A percentile compares a stretch with the other conserved stretches of the same genome.
These are phyloP conservation scores for Lactuca sativa DNA, from an alignment of 129 eudicot species.

Conservation along the genomic window DNA sequence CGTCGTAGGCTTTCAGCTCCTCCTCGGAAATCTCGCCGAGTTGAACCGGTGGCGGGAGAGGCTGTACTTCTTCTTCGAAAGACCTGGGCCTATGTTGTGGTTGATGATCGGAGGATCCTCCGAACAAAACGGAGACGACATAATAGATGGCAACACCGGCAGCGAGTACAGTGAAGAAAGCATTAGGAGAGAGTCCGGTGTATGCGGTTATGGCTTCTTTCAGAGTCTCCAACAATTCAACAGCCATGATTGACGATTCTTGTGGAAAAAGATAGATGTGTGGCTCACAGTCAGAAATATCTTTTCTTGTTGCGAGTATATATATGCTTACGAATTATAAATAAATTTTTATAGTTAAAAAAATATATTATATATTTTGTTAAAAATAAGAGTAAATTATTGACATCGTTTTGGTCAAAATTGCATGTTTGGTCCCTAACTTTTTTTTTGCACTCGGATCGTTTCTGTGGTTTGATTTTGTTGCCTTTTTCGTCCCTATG, in stretches of 20 bases:
- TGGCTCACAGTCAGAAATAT: not conserved
- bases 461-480: no score
- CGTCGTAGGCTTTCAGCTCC: conserved; percentile 67
- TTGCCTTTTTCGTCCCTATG: no score
- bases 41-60: conserved; percentile 95
- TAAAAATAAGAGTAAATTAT: no score
- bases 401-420: no score
- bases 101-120: conserved; percentile 42
- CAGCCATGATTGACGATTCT: conserved; percentile 47
- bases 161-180: conserved; percentile 79
- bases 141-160: conserved; percentile 71
- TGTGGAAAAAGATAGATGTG: conserved; percentile 5
- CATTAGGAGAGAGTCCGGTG: conserved; percentile 82
- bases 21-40: conserved; percentile 81
- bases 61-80: conserved; percentile 54
- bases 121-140: conserved; percentile 50
- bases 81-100: conserved; percentile 33
- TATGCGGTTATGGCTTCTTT: conserved; percentile 68
- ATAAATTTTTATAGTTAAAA: no score
- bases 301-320: not conserved
- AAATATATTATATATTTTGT: no score
- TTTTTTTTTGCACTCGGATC: no score
- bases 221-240: conserved; percentile 61
- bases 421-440: no score
- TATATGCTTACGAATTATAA: not conserved